phyloP scores from a whole-genome alignment of 1,139 yeast genomes.

The Wickerhamiella pararugosa region DNA sequence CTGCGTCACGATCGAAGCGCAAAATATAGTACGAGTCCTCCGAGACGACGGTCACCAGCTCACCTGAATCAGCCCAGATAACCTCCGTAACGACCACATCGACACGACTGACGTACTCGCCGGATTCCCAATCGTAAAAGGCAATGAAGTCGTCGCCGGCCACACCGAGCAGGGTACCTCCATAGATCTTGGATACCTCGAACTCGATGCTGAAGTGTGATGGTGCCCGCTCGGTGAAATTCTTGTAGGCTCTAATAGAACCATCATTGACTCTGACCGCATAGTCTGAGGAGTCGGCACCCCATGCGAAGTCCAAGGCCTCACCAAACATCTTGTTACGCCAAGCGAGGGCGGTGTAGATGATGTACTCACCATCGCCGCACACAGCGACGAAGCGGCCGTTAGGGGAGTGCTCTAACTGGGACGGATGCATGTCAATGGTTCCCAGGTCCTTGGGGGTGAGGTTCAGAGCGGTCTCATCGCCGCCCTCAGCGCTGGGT shows the following conservation, averaged over 20 bases:
- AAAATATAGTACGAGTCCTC: constrained; percentile 71
- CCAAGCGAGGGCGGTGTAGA: constrained; percentile 96
- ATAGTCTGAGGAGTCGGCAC: constrained; percentile 73
- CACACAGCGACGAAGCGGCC: constrained; percentile 95
- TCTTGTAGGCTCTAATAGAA: constrained; percentile 56
- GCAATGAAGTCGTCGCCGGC: constrained; percentile 66
- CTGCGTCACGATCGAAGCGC: constrained; percentile 52
- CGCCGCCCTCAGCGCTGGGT: constrained; percentile 41
- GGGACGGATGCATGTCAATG: constrained; percentile 83
- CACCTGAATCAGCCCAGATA: constrained; percentile 90
- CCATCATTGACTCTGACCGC: constrained; percentile 66
- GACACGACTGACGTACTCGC: constrained; percentile 68
- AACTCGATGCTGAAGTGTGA: constrained; percentile 44
- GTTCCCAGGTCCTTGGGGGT: constrained; percentile 81
- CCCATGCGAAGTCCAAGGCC: constrained; percentile 89
- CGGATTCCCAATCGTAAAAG: constrained; percentile 89
- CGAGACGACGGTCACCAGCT: constrained; percentile 63
- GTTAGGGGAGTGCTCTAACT: constrained; percentile 82
- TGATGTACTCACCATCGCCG: constrained; percentile 95
- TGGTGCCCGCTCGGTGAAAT: constrained; percentile 63
- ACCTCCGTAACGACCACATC: constrained; percentile 57
- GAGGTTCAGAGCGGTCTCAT: constrained; percentile 21
- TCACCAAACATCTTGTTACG: constrained; percentile 87
- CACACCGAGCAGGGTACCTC: constrained; percentile 76
- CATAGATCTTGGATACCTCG: constrained; percentile 65